Conservation (phyloP, 495 filamentous ascomycete genomes). For the Parathielavia hyrcaniae region DNA sequence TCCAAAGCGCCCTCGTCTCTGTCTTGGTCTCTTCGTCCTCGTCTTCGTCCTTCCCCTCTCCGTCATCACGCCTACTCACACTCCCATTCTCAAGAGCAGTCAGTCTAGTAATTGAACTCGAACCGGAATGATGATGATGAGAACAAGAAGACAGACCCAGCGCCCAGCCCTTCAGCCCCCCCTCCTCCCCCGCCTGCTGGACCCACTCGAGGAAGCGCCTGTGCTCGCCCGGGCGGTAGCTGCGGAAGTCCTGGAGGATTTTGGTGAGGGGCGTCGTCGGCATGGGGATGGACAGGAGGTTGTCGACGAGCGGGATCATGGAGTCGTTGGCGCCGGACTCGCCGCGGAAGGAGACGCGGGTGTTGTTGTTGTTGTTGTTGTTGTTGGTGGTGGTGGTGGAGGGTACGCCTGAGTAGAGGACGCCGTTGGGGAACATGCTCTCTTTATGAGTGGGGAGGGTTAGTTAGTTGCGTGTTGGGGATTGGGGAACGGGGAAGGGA, state of each 20-base stretch:
- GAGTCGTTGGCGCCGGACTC: conserved; percentile 88
- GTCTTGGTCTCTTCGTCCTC: conserved; percentile 25
- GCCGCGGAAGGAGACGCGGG: conserved; percentile 69
- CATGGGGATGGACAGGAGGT: conserved; percentile 72
- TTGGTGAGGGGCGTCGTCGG: conserved; percentile 75
- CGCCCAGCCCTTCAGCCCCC: conserved; percentile 58
- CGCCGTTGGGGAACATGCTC: conserved; percentile 85
- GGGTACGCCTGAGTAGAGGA: conserved; percentile 77
- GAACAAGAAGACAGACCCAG: conserved; percentile 36
- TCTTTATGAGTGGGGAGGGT: conserved; percentile 26
- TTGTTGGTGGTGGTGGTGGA: no score
- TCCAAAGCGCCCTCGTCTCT: conserved; percentile 53
- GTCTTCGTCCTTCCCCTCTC: conserved; percentile 27
- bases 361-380: no score
- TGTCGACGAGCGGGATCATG: conserved; percentile 80
- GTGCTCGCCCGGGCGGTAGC: conserved; percentile 79
- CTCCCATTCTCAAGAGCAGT: no score
- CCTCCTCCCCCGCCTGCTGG: conserved; percentile 45
- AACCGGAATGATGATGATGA: no score
- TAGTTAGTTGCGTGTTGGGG: no score
- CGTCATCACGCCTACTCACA: no score
- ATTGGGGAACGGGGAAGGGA: no score
- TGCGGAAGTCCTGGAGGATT: conserved; percentile 77
- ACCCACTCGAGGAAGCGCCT: conserved; percentile 74
- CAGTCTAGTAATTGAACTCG: no score